These are phyloP conservation scores for Bruguiera hainesii DNA, from an alignment of 441 rosid species.

Conservation along the genomic window DNA sequence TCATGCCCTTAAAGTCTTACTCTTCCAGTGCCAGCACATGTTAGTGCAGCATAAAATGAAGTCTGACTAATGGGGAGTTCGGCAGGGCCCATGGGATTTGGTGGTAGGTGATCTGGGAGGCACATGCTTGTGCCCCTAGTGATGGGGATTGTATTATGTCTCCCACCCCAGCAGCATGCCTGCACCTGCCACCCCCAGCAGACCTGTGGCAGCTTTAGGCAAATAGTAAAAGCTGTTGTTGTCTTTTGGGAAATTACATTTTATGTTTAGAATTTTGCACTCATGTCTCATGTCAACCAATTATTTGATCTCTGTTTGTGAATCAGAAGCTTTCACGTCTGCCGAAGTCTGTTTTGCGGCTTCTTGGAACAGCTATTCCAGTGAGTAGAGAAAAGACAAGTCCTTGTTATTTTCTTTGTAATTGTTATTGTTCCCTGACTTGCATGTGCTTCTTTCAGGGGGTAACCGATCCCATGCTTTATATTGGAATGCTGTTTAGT, in stretches of 20 bases:
- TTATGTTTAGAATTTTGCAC: background rate
- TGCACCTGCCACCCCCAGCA: no score
- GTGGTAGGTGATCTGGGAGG: background rate
- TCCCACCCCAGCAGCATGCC: no score
- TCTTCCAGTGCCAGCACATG: background rate
- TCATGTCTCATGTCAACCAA: background rate
- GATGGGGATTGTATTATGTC: no score
- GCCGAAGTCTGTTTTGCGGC: conserved; percentile 83
- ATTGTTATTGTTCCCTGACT: background rate
- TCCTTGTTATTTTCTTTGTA: background rate
- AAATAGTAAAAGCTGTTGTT: background rate
- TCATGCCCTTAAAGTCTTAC: no score
- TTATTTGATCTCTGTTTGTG: conserved; percentile 17
- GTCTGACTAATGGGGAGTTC: background rate
- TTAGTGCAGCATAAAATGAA: background rate
- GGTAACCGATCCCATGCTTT: conserved; percentile 99
- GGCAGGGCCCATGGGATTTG: background rate
- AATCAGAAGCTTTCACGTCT: conserved; percentile 76
- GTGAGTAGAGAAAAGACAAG: conserved; percentile 32
- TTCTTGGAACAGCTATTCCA: conserved; percentile 80
- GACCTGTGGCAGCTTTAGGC: no score
- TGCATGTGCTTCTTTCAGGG: conserved; percentile 60
- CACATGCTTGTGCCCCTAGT: no score
- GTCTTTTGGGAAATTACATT: background rate
- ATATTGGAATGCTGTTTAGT: conserved; percentile 99